Evolutionary conservation across 805 yeast species (phyloP).

Genomic region (Candida ulmi): DNA sequence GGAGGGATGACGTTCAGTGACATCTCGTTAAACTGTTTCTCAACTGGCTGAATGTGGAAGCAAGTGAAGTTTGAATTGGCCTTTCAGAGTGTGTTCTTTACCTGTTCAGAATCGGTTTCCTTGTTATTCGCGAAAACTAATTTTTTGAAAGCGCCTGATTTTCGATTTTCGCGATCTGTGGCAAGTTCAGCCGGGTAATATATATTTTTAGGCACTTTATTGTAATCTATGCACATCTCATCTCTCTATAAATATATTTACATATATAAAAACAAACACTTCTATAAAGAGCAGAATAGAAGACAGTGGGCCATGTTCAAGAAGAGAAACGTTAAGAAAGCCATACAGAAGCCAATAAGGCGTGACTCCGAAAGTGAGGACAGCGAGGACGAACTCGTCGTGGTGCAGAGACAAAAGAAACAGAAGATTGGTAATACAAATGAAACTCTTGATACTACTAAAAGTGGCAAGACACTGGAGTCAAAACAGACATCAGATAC

Average conservation of each 20-base stretch:
- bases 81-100: too few species aligned
- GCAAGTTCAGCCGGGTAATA: too few species aligned
- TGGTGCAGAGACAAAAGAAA: constrained; percentile 6
- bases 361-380: constrained; percentile 8
- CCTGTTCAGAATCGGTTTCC: not conserved
- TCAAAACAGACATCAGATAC: not conserved
- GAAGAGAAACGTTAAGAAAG: constrained; percentile 27
- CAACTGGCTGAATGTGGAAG: too few species aligned
- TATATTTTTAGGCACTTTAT: too few species aligned
- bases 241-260: too few species aligned
- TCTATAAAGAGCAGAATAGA: too few species aligned
- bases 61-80: too few species aligned
- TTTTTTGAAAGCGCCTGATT: not conserved
- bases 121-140: not conserved
- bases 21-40: constrained; percentile 4
- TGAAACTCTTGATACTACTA: too few species aligned
- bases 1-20: constrained; percentile 9
- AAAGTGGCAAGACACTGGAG: not conserved
- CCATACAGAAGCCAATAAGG: constrained; percentile 3
- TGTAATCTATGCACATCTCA: too few species aligned
- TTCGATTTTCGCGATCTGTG: too few species aligned
- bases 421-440: not conserved
- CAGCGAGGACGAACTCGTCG: constrained; percentile 2
- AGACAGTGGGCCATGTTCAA: constrained; percentile 27
- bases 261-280: too few species aligned